A percentile compares a stretch with the other conserved stretches of the same genome.
Evolutionary conservation across 306 rosid genomes (phyloP).

Genomic region (Gynostemma pentaphyllum): DNA sequence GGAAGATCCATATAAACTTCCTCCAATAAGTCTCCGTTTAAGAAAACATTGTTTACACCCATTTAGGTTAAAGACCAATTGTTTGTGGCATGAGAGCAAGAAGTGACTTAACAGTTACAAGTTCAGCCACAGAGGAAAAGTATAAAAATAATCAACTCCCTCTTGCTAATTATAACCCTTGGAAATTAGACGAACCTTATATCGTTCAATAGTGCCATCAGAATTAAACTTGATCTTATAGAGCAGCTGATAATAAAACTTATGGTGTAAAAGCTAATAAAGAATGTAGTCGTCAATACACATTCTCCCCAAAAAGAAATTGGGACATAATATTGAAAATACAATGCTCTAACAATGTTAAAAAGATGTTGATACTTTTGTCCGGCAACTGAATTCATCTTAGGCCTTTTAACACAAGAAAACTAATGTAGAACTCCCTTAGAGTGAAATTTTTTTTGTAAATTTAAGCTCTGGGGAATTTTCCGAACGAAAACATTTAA

Average conservation of each 20-base stretch:
- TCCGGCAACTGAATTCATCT: neutral
- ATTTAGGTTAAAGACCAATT: too few relatives aligned
- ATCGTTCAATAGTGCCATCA: neutral
- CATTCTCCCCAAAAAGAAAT: neutral
- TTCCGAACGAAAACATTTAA: neutral
- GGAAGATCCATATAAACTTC: neutral
- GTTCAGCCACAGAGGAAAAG: neutral
- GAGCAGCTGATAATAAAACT: neutral
- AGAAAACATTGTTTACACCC: too few relatives aligned
- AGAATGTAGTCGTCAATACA: neutral
- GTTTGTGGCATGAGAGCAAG: too few relatives aligned
- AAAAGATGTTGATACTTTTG: neutral
- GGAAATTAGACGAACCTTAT: neutral
- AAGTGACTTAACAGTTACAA: neutral
- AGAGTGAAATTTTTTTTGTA: neutral
- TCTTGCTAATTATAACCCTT: neutral
- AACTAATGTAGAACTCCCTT: neutral
- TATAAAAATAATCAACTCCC: neutral
- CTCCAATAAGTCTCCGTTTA: too few relatives aligned
- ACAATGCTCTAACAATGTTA: neutral
- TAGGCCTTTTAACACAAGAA: neutral
- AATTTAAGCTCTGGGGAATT: neutral
- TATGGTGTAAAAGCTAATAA: neutral
- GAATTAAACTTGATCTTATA: neutral
- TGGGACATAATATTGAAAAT: neutral